A percentile compares a stretch with the other conserved stretches of the same genome.
Conservation (phyloP, 2,329 filamentous ascomycete species). For the Penicillium sp. region DNA sequence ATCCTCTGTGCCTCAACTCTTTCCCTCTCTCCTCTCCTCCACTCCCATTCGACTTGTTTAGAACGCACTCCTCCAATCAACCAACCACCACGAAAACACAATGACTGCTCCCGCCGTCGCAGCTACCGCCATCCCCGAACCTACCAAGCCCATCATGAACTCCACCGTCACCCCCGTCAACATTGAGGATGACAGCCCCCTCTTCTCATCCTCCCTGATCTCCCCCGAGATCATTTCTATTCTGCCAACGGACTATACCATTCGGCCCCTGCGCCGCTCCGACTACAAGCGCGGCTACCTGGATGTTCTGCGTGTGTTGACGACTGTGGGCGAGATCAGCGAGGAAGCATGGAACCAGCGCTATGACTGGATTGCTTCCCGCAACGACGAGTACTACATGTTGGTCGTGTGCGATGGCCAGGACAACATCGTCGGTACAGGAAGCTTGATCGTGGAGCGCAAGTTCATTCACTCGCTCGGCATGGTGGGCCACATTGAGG, state of each 20-base stretch:
- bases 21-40: neutral
- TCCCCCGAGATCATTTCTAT: slow-evolving; percentile 71
- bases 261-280: slow-evolving; percentile 75
- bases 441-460: slow-evolving; percentile 85
- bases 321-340: slow-evolving; percentile 85
- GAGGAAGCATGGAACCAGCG: slow-evolving; percentile 75
- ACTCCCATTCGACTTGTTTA: neutral
- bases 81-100: slow-evolving; percentile 11
- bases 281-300: slow-evolving; percentile 86
- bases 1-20: slow-evolving; percentile 2
- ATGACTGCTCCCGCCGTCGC: slow-evolving; percentile 25
- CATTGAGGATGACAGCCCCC: slow-evolving; percentile 52
- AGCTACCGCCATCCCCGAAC: slow-evolving; percentile 20
- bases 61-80: neutral
- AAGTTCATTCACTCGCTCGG: slow-evolving; percentile 63
- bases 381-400: slow-evolving; percentile 80
- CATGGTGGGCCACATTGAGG: slow-evolving; percentile 89
- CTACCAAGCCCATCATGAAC: slow-evolving; percentile 26
- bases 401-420: slow-evolving; percentile 79
- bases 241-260: slow-evolving; percentile 78
- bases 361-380: slow-evolving; percentile 77
- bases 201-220: slow-evolving; percentile 79
- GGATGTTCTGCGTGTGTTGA: slow-evolving; percentile 87
- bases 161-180: slow-evolving; percentile 34
- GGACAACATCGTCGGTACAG: slow-evolving; percentile 80